A percentile compares a stretch with the other conserved stretches of the same genome.
Evolutionary conservation across 2,329 filamentous ascomycete genomes (phyloP).

Genomic region (Hymenoscyphus albidus): DNA sequence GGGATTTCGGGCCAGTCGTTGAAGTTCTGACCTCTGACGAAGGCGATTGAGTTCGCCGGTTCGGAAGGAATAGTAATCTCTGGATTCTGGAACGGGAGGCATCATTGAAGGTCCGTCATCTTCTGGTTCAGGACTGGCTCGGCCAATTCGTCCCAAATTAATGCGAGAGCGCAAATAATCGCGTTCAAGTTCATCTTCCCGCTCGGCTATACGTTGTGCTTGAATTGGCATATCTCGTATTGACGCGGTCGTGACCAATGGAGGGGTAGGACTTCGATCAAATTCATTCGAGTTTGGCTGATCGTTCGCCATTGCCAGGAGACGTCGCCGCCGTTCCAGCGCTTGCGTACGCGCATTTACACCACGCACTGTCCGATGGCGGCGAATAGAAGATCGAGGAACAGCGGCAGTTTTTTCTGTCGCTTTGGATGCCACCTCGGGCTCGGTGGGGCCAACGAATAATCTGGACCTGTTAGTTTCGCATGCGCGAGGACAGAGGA

Average conservation of each 20-base stretch:
- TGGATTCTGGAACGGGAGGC: slow-evolving; percentile 32
- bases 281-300: slow-evolving; percentile 21
- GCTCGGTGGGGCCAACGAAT: slow-evolving; percentile 32
- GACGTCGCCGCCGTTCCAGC: slow-evolving; percentile 26
- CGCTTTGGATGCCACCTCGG: slow-evolving; percentile 27
- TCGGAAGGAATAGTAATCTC: slow-evolving; percentile 26
- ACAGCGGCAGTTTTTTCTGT: slow-evolving; percentile 30
- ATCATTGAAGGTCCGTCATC: slow-evolving; percentile 26
- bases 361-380: slow-evolving; percentile 25
- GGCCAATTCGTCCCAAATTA: background rate
- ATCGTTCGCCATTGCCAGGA: slow-evolving; percentile 20
- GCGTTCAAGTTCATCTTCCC: slow-evolving; percentile 17
- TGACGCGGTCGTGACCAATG: slow-evolving; percentile 9
- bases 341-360: slow-evolving; percentile 18
- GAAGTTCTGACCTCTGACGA: slow-evolving; percentile 22
- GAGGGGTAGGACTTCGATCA: slow-evolving; percentile 11
- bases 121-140: slow-evolving; percentile 14
- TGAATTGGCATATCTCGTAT: slow-evolving; percentile 10
- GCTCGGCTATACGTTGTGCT: slow-evolving; percentile 20
- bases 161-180: slow-evolving; percentile 1
- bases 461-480: slow-evolving; percentile 30
- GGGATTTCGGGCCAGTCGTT: slow-evolving; percentile 23
- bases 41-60: slow-evolving; percentile 24
- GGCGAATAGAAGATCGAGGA: slow-evolving; percentile 33
- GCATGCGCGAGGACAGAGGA: slow-evolving; percentile 5